Conservation (phyloP, 805 yeast species). For the Torulaspora maleeae region DNA sequence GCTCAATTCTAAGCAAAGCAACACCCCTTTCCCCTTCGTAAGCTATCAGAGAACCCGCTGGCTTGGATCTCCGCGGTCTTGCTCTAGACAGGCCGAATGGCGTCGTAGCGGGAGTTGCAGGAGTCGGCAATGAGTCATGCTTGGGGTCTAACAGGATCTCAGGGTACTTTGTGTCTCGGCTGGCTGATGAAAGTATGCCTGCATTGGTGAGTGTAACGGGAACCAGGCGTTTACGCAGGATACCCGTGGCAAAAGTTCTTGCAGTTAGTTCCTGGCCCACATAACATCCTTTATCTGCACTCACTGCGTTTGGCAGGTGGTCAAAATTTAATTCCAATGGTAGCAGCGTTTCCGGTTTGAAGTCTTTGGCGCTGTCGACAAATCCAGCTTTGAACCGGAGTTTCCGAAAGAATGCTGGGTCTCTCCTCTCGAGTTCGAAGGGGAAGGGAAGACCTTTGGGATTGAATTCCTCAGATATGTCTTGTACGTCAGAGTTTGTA, state of each 20-base stretch:
- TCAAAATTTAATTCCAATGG: slow-evolving; percentile 88
- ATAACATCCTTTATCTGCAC: slow-evolving; percentile 90
- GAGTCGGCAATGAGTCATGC: neutral
- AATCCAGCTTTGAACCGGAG: slow-evolving; percentile 46
- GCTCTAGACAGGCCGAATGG: slow-evolving; percentile 38
- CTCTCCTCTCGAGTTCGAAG: slow-evolving; percentile 15
- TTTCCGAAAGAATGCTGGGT: slow-evolving; percentile 37
- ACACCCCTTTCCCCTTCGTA: slow-evolving; percentile 59
- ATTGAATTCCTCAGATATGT: slow-evolving; percentile 30
- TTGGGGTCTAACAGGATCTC: slow-evolving; percentile 10
- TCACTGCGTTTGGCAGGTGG: slow-evolving; percentile 62
- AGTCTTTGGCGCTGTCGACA: slow-evolving; percentile 50
- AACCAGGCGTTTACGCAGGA: slow-evolving; percentile 73
- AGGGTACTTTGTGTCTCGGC: slow-evolving; percentile 8
- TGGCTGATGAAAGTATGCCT: neutral
- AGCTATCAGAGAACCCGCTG: slow-evolving; percentile 59
- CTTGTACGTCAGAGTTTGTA: slow-evolving; percentile 27
- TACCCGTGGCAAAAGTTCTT: slow-evolving; percentile 77
- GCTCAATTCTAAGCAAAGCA: slow-evolving; percentile 52
- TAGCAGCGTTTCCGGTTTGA: slow-evolving; percentile 48
- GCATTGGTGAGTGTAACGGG: slow-evolving; percentile 47
- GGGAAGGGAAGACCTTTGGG: slow-evolving; percentile 26
- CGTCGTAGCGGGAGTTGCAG: slow-evolving; percentile 20
- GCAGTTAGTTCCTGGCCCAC: slow-evolving; percentile 95
- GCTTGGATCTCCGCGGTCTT: slow-evolving; percentile 37